Conservation (phyloP, 1,139 yeast species). For the Saccharomycopsis hybrid region DNA sequence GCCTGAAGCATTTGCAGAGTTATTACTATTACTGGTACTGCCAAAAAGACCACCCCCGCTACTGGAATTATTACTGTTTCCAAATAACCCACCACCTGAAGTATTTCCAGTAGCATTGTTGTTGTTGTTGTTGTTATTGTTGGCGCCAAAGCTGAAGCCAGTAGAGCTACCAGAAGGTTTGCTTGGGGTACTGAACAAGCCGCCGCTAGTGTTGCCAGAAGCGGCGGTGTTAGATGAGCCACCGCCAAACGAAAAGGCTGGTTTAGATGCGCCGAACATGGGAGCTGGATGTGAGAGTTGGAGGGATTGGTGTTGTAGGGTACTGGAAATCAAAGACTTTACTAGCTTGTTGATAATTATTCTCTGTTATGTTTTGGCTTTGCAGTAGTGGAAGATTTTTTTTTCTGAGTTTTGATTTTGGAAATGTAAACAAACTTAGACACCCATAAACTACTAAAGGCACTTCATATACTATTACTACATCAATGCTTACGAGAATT, state of each 20-base stretch:
- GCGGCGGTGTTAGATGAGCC: neutral
- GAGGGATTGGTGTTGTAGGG: no score
- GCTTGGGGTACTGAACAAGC: neutral
- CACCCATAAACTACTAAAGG: no score
- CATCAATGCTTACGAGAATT: no score
- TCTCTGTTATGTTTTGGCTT: no score
- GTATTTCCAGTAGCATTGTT: constrained; percentile 16
- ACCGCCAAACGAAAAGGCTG: neutral
- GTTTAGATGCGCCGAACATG: neutral
- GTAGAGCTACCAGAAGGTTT: constrained; percentile 21
- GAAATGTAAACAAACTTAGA: no score
- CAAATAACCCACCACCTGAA: constrained; percentile 27
- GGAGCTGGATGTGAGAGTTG: no score
- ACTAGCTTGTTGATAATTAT: no score
- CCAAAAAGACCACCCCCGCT: constrained; percentile 34
- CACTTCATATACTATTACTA: no score
- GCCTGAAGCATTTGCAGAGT: constrained; percentile 22
- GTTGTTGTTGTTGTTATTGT: constrained; percentile 20
- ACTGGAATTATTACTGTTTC: constrained; percentile 28
- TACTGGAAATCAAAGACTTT: no score
- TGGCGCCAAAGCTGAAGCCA: constrained; percentile 43
- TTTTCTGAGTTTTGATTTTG: no score
- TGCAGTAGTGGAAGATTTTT: no score
- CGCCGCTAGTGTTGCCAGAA: neutral
- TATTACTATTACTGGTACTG: constrained; percentile 23